Percentiles rank a stretch among this genome's conserved stretches.
Conservation (phyloP, 257 asterid genomes). For the Solanum paucissectum region DNA sequence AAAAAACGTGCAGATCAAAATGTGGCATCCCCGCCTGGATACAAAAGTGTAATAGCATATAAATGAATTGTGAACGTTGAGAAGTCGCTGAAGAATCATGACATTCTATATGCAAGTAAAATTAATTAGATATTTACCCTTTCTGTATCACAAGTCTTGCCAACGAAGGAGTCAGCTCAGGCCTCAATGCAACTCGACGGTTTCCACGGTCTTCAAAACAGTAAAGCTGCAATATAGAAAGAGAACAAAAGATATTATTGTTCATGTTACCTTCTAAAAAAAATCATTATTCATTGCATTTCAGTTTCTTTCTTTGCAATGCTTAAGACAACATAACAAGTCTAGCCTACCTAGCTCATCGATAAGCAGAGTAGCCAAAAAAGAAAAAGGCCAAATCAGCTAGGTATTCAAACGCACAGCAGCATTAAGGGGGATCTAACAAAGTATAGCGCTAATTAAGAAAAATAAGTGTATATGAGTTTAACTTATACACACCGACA, state of each 20-base stretch:
- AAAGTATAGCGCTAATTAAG: background rate
- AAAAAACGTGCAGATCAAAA: slow-evolving; percentile 53
- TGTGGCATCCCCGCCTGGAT: slow-evolving; percentile 45
- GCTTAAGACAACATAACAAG: background rate
- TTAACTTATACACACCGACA: background rate
- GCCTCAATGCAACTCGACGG: slow-evolving; percentile 94
- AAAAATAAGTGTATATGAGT: background rate
- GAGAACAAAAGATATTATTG: background rate
- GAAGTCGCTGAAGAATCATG: background rate
- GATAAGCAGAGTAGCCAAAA: background rate
- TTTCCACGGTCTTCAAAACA: slow-evolving; percentile 96
- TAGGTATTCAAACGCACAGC: background rate
- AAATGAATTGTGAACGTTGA: background rate
- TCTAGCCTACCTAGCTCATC: background rate
- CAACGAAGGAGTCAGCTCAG: slow-evolving; percentile 96
- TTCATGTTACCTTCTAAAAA: too few relatives aligned
- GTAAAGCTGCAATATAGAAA: slow-evolving; percentile 52
- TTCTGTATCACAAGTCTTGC: slow-evolving; percentile 98
- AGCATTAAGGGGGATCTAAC: background rate
- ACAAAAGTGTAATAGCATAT: slow-evolving; percentile 15
- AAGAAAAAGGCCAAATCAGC: background rate
- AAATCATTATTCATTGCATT: background rate
- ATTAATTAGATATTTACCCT: slow-evolving; percentile 36
- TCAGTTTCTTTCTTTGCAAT: background rate
- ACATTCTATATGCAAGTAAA: background rate